Evolutionary conservation across 2,329 filamentous ascomycete genomes (phyloP).

Genomic region (Sporothrix dimorphospora): DNA sequence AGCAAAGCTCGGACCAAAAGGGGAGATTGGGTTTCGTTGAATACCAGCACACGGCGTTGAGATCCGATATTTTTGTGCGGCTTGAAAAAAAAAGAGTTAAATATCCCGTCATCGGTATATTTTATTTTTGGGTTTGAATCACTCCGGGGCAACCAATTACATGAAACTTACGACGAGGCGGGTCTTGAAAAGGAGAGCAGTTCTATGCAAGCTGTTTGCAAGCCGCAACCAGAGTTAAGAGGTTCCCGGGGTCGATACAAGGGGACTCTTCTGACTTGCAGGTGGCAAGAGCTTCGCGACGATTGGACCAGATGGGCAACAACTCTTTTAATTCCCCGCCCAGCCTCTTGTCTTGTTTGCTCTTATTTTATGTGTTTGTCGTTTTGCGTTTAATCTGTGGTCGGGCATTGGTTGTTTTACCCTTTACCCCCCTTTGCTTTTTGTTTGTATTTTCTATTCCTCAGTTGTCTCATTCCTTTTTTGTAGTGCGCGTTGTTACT

Average conservation of each 20-base stretch:
- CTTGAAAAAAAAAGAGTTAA: slow-evolving; percentile 36
- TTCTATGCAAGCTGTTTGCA: slow-evolving; percentile 11
- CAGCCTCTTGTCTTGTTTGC: not conserved
- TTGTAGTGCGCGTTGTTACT: slow-evolving; percentile 31
- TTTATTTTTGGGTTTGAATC: slow-evolving; percentile 30
- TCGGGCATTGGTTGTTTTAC: slow-evolving; percentile 15
- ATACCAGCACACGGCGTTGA: slow-evolving; percentile 50
- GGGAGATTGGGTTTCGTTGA: slow-evolving; percentile 27
- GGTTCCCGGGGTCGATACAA: not conserved
- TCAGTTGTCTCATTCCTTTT: slow-evolving; percentile 27
- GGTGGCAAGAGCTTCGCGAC: not conserved
- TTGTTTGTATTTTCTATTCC: slow-evolving; percentile 26
- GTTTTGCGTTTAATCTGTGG: slow-evolving; percentile 24
- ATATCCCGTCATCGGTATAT: slow-evolving; percentile 47
- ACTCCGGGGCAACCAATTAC: slow-evolving; percentile 4
- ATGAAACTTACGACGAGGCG: slow-evolving; percentile 25
- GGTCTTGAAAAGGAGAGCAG: slow-evolving; percentile 25
- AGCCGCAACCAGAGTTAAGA: not conserved
- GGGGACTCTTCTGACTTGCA: not conserved
- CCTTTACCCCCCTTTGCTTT: slow-evolving; percentile 16
- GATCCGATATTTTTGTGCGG: slow-evolving; percentile 35
- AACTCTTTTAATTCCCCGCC: not conserved
- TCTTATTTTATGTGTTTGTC: slow-evolving; percentile 19
- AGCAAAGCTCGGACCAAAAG: slow-evolving; percentile 24
- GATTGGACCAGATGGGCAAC: slow-evolving; percentile 10